Evolutionary conservation across 352 stramenopile species (phyloP).

Genomic region (Phytopythium aichiense): DNA sequence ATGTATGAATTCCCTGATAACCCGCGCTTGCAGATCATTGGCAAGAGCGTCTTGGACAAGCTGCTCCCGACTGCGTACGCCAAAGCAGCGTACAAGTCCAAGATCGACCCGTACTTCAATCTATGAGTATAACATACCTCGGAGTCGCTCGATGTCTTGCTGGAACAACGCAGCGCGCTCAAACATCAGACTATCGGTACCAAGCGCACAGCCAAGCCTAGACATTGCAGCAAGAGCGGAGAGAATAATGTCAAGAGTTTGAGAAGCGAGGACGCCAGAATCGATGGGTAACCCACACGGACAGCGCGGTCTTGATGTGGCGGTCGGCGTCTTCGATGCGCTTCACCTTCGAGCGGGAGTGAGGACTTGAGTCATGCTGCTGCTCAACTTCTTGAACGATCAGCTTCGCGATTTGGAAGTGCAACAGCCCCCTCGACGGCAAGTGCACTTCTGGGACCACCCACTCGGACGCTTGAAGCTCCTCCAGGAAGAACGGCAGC

Average conservation of each 20-base stretch:
- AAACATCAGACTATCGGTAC: constrained; percentile 1
- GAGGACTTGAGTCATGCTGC: neutral
- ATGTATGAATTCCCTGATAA: constrained; percentile 65
- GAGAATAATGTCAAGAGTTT: neutral
- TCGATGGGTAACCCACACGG: neutral
- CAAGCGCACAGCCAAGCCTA: neutral
- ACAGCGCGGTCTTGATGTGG: constrained; percentile 1
- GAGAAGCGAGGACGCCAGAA: neutral
- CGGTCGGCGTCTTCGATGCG: neutral
- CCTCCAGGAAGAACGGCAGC: constrained; percentile 20
- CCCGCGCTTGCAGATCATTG: constrained; percentile 55
- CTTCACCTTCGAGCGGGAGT: neutral
- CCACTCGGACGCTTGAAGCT: constrained; percentile 37
- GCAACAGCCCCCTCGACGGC: constrained; percentile 35
- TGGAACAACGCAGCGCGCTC: constrained; percentile 1
- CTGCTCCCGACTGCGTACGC: constrained; percentile 63
- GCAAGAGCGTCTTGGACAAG: constrained; percentile 41
- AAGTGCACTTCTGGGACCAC: constrained; percentile 31
- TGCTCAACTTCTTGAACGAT: constrained; percentile 12
- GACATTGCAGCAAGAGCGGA: neutral
- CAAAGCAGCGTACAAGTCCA: constrained; percentile 63
- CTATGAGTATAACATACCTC: constrained; percentile 17
- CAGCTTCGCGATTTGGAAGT: constrained; percentile 44
- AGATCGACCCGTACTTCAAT: constrained; percentile 74
- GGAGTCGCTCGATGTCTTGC: neutral